phyloP scores from a whole-genome alignment of 2,329 filamentous ascomycete genomes.

The Xylariaceae sp. region DNA sequence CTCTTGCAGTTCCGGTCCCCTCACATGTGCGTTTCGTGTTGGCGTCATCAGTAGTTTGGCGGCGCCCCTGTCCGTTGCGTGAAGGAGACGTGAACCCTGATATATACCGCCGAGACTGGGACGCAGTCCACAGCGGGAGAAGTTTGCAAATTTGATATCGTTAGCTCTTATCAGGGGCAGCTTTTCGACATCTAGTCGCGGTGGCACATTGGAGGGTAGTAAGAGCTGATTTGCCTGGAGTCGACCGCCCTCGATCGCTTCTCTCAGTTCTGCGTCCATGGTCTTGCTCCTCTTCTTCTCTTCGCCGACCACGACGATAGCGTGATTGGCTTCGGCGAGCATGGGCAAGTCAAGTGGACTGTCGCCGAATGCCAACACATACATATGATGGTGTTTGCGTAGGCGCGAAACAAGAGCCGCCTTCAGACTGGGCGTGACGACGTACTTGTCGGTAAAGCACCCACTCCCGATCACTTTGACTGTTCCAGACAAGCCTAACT shows the following conservation, averaged over 20 bases:
- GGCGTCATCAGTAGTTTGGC: slow-evolving; percentile 49
- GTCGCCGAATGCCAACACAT: slow-evolving; percentile 56
- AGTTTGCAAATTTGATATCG: slow-evolving; percentile 20
- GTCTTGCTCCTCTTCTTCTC: slow-evolving; percentile 41
- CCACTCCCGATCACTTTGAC: slow-evolving; percentile 51
- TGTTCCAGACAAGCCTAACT: slow-evolving; percentile 34
- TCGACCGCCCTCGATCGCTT: slow-evolving; percentile 37
- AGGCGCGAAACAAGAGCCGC: slow-evolving; percentile 41
- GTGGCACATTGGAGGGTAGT: slow-evolving; percentile 36
- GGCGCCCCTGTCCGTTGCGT: slow-evolving; percentile 41
- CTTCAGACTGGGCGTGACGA: slow-evolving; percentile 50
- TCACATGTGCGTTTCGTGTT: slow-evolving; percentile 45
- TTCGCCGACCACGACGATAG: slow-evolving; percentile 51
- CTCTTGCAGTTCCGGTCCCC: slow-evolving; percentile 43
- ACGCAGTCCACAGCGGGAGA: not conserved
- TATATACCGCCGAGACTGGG: not conserved
- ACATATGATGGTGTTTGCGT: slow-evolving; percentile 28
- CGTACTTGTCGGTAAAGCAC: slow-evolving; percentile 40
- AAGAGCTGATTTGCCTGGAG: slow-evolving; percentile 44
- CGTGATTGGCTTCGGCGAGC: slow-evolving; percentile 47
- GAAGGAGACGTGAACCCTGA: slow-evolving; percentile 25
- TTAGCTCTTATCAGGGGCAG: slow-evolving; percentile 40
- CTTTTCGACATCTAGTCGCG: slow-evolving; percentile 38
- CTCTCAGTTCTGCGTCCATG: slow-evolving; percentile 45
- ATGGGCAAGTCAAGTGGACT: slow-evolving; percentile 54